Conservation (phyloP, 495 filamentous ascomycete genomes). For the Tricharina praecox region DNA sequence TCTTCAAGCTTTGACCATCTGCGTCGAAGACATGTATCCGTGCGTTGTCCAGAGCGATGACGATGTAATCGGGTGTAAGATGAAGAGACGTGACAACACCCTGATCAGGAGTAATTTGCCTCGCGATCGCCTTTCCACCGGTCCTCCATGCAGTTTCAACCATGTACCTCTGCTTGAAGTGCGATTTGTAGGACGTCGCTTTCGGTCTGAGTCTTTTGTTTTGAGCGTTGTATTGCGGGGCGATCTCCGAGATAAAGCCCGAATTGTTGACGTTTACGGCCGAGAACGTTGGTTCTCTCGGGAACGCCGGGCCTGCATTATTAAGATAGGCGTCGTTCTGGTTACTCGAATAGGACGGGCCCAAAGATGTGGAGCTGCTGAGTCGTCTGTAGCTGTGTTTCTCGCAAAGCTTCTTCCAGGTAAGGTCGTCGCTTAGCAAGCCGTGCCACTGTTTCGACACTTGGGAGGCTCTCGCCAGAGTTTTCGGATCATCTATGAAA, state of each 20-base stretch:
- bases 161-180: constrained; percentile 94
- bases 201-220: constrained; percentile 22
- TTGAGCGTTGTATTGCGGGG: constrained; percentile 18
- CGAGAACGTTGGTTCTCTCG: constrained; percentile 22
- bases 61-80: constrained; percentile 85
- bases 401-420: constrained; percentile 91
- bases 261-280: constrained; percentile 10
- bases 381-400: constrained; percentile 69
- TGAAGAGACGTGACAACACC: constrained; percentile 93
- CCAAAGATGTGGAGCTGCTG: constrained; percentile 18
- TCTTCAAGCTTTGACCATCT: constrained; percentile 71
- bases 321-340: constrained; percentile 21
- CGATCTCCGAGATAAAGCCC: constrained; percentile 25
- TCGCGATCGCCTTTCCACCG: constrained; percentile 58
- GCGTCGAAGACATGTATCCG: constrained; percentile 97
- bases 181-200: constrained; percentile 60
- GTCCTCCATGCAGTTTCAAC: constrained; percentile 94
- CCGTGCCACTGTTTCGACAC: constrained; percentile 88
- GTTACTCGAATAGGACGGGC: constrained; percentile 11
- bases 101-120: constrained; percentile 84
- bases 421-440: constrained; percentile 83
- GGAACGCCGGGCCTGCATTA: constrained; percentile 17
- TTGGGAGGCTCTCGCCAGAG: constrained; percentile 78
- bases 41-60: constrained; percentile 93
- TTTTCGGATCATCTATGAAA: constrained; percentile 86